phyloP scores from a whole-genome alignment of 163 green algal genomes.

The Scenedesmus sp. region DNA sequence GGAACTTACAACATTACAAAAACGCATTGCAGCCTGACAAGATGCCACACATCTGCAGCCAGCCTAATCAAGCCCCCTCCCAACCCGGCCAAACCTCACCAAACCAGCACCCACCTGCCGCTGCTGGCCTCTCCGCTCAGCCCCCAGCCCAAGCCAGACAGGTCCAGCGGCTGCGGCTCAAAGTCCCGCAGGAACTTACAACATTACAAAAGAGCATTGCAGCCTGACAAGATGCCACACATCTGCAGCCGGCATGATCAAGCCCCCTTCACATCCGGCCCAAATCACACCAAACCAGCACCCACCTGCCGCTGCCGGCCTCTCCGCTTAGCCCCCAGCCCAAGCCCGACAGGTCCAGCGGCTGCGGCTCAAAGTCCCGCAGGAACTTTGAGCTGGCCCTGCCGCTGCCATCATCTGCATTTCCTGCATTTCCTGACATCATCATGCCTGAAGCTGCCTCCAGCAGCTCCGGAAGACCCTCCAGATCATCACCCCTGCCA shows the following conservation, averaged over 20 bases:
- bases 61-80: too few species aligned
- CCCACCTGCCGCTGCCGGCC: background rate
- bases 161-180: slow-evolving; percentile 18
- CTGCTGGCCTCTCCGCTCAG: background rate
- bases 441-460: background rate
- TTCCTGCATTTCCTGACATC: background rate
- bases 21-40: too few species aligned
- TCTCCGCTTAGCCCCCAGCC: background rate
- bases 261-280: too few species aligned
- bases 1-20: background rate
- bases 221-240: too few species aligned
- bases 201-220: too few species aligned
- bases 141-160: background rate
- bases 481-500: background rate
- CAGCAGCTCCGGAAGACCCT: background rate
- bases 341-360: background rate
- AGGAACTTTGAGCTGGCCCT: slow-evolving; percentile 8
- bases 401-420: background rate
- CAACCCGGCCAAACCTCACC: too few species aligned
- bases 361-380: slow-evolving; percentile 31
- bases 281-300: background rate
- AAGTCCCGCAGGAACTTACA: slow-evolving; percentile 33
- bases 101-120: background rate
- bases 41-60: too few species aligned
- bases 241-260: too few species aligned